Evolutionary conservation across 495 filamentous ascomycete genomes (phyloP), one percentile per base, ranked within the genome.

Genomic region (Parathielavia appendiculata): DNA sequence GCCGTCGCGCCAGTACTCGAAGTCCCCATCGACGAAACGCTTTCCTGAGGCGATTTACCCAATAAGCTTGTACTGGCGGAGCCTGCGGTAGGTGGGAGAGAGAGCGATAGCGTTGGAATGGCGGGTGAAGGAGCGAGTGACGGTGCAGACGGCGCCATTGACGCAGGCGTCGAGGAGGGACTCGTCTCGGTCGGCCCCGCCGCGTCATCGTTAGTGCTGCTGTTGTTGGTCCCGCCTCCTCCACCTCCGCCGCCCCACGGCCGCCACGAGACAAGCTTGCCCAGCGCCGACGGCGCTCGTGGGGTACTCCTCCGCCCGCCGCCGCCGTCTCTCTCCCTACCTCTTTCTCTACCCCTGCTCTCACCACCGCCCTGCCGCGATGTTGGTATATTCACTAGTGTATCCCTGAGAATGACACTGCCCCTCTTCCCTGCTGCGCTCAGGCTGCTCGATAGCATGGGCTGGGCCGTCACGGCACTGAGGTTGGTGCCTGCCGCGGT

Each of bases 181-280:
- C 58, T 63, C 14, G 59, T 36, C 16, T 58, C 58, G 0, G 62
- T 62, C 1, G 61, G 57, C 1, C 56, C 48, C 14, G 39, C 26
- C 26, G 26, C 26, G 6, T 30, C 6, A 4, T 10, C 46, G 7
- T 41, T 26, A 9, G 12, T 12, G 2, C 39, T 14, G 1, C 39
- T 41, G 14, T 7, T 51, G n/a, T 35, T 57, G 26, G 52, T 58
- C 3, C 56, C 23, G n/a, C 49, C 46, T 0, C 58, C 65, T 17
- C 68, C n/a, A n/a, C n/a, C 26, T 30, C 26, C 26, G 26, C 26
- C 26, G 26, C 26, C 69, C 76, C 76, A 79, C 0, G 73, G 76
- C n/a, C 76, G 66, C 76, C 76, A 79, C 16, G 69, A 66, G n/a
- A 73, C 75, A 51, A 73, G 63, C 64, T 64, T 75, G 2, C 74